Conservation (phyloP, 345 rosid species). For the Orychophragmus violaceus region DNA sequence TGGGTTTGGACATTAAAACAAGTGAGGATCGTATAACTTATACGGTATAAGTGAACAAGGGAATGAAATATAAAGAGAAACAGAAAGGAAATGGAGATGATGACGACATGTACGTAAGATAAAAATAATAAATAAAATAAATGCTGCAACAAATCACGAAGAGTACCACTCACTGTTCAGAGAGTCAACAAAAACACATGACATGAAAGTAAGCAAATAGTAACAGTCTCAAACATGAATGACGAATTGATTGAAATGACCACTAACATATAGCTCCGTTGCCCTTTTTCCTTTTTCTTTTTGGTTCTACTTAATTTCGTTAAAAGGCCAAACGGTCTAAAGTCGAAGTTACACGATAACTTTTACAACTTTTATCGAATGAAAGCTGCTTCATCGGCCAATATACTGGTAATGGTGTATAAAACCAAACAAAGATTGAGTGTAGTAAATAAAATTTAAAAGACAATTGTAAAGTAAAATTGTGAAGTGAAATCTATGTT, state of each 20-base stretch:
- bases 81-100: not conserved
- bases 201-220: conserved; percentile 5
- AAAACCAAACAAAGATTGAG: too few relatives aligned
- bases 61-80: not conserved
- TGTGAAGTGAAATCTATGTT: too few relatives aligned
- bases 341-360: too few relatives aligned
- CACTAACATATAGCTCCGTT: not conserved
- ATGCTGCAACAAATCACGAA: not conserved
- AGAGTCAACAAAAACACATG: conserved; percentile 9
- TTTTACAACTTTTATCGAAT: too few relatives aligned
- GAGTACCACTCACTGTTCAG: conserved; percentile 7
- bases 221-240: not conserved
- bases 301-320: too few relatives aligned
- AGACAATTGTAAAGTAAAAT: too few relatives aligned
- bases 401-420: too few relatives aligned
- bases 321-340: too few relatives aligned
- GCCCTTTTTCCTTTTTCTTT: too few relatives aligned
- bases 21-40: not conserved
- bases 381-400: too few relatives aligned
- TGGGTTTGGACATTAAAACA: not conserved
- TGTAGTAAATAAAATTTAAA: too few relatives aligned
- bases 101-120: not conserved
- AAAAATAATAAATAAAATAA: not conserved
- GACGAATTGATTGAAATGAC: not conserved
- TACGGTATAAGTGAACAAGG: not conserved